phyloP scores from a whole-genome alignment of 1,284 basidiomycete species.

The Macrocystidia cucumis region DNA sequence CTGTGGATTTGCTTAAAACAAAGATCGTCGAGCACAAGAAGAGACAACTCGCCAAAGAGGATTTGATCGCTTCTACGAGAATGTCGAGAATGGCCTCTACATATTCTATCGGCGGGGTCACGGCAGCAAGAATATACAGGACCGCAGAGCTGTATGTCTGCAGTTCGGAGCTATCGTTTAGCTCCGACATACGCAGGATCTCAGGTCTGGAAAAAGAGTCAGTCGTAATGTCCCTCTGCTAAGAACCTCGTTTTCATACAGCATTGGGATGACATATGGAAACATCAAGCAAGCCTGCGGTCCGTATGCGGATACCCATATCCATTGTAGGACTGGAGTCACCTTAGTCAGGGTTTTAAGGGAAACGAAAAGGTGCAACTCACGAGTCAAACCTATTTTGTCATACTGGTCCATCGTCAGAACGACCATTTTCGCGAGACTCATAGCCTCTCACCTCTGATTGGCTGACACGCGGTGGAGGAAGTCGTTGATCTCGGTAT shows the following conservation, averaged over 20 bases:
- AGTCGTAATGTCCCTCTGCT: background rate
- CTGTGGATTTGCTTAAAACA: slow-evolving; percentile 25
- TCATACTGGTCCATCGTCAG: slow-evolving; percentile 54
- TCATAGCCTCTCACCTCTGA: slow-evolving; percentile 45
- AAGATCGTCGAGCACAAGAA: slow-evolving; percentile 2
- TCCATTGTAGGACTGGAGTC: slow-evolving; percentile 63
- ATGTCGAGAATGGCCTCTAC: slow-evolving; percentile 51
- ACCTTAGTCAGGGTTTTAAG: slow-evolving; percentile 12
- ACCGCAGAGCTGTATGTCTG: slow-evolving; percentile 68
- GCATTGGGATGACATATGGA: slow-evolving; percentile 67
- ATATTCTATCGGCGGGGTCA: slow-evolving; percentile 56
- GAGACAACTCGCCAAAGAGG: slow-evolving; percentile 45
- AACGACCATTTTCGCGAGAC: slow-evolving; percentile 2
- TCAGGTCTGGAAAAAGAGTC: slow-evolving; percentile 46
- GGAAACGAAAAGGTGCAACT: slow-evolving; percentile 15
- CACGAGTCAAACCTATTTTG: slow-evolving; percentile 75
- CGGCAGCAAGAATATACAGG: slow-evolving; percentile 67
- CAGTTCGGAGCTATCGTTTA: slow-evolving; percentile 70
- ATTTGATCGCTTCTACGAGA: slow-evolving; percentile 61
- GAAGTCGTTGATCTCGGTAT: slow-evolving; percentile 72
- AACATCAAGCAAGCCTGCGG: slow-evolving; percentile 62
- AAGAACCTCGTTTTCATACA: slow-evolving; percentile 43
- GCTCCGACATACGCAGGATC: slow-evolving; percentile 73
- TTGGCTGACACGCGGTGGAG: slow-evolving; percentile 75
- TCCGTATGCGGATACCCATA: slow-evolving; percentile 69